These are phyloP conservation scores for Pezizomycotina sp. DNA, from an alignment of 2,329 filamentous ascomycete species.

Conservation along the genomic window DNA sequence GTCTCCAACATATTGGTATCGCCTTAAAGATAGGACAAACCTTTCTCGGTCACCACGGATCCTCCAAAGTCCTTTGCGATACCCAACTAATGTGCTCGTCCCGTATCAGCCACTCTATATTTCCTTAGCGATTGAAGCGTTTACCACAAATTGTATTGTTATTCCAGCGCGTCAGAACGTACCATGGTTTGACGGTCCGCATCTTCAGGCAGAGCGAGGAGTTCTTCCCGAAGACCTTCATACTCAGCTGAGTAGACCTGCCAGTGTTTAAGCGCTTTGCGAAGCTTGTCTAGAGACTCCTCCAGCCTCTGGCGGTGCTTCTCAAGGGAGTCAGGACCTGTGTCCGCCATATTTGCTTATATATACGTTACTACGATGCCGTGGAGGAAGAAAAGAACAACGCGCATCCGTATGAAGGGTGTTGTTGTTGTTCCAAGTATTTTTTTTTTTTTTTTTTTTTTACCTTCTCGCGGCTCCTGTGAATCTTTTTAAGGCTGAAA, in stretches of 20 bases:
- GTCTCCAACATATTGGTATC: background rate
- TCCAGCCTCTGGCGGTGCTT: constrained; percentile 60
- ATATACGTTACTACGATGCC: no score
- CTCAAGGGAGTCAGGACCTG: no score
- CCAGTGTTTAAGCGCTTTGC: constrained; percentile 69
- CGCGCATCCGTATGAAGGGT: no score
- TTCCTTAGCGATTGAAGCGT: constrained; percentile 9
- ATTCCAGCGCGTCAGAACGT: constrained; percentile 22
- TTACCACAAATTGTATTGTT: no score
- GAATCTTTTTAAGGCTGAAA: no score
- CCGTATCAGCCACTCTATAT: no score
- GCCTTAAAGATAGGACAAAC: constrained; percentile 2
- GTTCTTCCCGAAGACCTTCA: constrained; percentile 69
- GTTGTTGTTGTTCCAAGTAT: no score
- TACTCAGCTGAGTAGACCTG: constrained; percentile 84
- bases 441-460: no score
- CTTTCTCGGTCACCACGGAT: constrained; percentile 43
- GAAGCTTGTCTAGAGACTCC: constrained; percentile 55
- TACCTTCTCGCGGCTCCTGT: no score
- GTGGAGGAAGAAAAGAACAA: no score
- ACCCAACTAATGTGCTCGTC: constrained; percentile 27
- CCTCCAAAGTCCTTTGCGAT: constrained; percentile 46
- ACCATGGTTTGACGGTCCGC: constrained; percentile 40
- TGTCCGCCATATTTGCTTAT: no score
- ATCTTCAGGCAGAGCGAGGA: constrained; percentile 40